Evolutionary conservation across 306 rosid species (phyloP).

Genomic region (Mimosa bimucronata): DNA sequence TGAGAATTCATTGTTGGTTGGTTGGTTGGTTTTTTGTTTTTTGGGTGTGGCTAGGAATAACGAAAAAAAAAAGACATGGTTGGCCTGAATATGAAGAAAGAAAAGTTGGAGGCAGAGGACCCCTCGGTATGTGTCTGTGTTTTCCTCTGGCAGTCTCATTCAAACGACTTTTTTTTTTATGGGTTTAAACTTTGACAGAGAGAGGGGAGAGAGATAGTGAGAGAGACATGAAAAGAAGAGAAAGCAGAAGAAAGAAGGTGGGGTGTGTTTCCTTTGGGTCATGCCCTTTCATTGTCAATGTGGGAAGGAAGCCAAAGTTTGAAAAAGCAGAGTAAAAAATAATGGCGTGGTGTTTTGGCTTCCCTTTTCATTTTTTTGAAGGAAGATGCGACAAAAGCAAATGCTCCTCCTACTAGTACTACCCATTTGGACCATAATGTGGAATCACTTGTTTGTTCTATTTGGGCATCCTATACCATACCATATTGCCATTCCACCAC

Average conservation of each 20-base stretch:
- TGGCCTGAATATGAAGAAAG: conserved; percentile 44
- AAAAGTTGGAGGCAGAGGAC: conserved; percentile 41
- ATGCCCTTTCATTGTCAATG: conserved; percentile 54
- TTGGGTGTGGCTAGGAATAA: conserved; percentile 2
- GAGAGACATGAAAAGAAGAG: conserved; percentile 55
- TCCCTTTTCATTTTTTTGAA: conserved; percentile 44
- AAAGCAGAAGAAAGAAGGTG: conserved; percentile 41
- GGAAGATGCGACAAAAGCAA: conserved; percentile 38
- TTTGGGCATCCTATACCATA: background rate
- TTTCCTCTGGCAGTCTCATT: conserved; percentile 37
- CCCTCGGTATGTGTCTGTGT: conserved; percentile 30
- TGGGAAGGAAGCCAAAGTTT: conserved; percentile 24
- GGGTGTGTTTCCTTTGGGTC: conserved; percentile 45
- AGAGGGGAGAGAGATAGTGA: conserved; percentile 41
- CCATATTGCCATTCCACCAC: background rate
- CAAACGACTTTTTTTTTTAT: conserved; percentile 40
- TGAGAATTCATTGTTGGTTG: conserved; percentile 38
- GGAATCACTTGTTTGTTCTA: background rate
- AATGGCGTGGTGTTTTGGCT: conserved; percentile 29
- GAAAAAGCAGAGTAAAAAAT: conserved; percentile 40
- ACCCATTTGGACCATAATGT: conserved; percentile 29
- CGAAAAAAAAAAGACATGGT: conserved; percentile 26
- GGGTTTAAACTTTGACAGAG: conserved; percentile 47
- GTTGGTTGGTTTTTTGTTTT: background rate
- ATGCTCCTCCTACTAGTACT: background rate